Conservation (phyloP, 345 rosid species). For the Populus nigra region DNA sequence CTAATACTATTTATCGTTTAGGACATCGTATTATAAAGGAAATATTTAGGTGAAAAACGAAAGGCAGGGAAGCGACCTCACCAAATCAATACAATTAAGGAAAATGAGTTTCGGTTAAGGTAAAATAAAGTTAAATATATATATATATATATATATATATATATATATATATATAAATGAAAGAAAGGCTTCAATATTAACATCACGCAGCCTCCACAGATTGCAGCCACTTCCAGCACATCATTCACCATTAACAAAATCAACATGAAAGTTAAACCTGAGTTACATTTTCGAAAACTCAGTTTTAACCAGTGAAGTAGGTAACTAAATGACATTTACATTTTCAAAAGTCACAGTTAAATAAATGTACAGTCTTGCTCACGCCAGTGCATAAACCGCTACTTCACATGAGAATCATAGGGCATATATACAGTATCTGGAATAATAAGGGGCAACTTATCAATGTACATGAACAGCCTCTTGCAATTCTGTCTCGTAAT, state of each 20-base stretch:
- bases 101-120: background rate
- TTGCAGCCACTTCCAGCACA: background rate
- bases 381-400: slow-evolving; percentile 10
- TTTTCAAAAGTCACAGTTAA: background rate
- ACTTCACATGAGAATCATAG: slow-evolving; percentile 40
- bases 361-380: background rate
- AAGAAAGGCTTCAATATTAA: background rate
- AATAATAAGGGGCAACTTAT: slow-evolving; percentile 52
- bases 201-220: background rate
- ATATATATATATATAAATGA: background rate
- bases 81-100: background rate
- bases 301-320: background rate
- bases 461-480: slow-evolving; percentile 57
- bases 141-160: no score
- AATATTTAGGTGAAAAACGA: no score
- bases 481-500: slow-evolving; percentile 54
- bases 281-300: background rate
- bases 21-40: background rate
- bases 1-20: no score
- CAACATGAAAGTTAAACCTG: background rate
- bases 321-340: background rate
- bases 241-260: background rate
- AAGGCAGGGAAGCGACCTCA: background rate
- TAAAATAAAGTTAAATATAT: no score
- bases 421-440: slow-evolving; percentile 50